Conservation (phyloP, 164 flowering plant species). For the Tetracentron sinense region DNA sequence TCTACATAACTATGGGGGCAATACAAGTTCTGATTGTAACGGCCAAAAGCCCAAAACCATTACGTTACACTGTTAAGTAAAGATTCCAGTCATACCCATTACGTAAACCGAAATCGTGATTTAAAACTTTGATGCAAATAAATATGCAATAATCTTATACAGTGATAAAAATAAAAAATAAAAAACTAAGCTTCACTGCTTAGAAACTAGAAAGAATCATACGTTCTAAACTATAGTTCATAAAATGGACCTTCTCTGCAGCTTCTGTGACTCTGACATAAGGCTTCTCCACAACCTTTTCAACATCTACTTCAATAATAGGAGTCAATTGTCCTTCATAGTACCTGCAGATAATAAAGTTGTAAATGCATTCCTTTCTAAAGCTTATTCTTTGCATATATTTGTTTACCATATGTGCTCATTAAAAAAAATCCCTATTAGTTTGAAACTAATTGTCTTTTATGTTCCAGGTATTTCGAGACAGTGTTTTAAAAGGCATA, state of each 20-base stretch:
- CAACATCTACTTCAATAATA: conserved; percentile 60
- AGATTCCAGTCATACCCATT: too few relatives aligned
- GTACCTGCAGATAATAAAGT: conserved; percentile 47
- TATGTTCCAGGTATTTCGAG: too few relatives aligned
- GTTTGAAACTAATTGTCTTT: too few relatives aligned
- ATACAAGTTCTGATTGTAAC: too few relatives aligned
- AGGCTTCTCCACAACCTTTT: conserved; percentile 31
- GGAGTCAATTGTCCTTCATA: conserved; percentile 81
- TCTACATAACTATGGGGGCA: too few relatives aligned
- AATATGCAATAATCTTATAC: too few relatives aligned
- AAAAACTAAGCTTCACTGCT: background rate
- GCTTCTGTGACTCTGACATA: conserved; percentile 65
- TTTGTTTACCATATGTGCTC: background rate
- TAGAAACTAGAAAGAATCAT: background rate
- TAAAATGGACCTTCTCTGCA: conserved; percentile 64
- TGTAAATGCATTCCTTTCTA: background rate
- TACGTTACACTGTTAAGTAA: too few relatives aligned
- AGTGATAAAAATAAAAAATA: background rate
- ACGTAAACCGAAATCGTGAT: too few relatives aligned
- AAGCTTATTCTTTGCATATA: background rate
- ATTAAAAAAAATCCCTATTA: background rate
- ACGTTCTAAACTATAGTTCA: background rate
- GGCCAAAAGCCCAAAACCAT: too few relatives aligned
- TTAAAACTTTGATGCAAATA: too few relatives aligned
- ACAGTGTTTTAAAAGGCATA: too few relatives aligned